Percentiles rank a stretch among this genome's conserved stretches.
Conservation (phyloP, 352 stramenopile genomes). For the Phytopythium boreale region DNA sequence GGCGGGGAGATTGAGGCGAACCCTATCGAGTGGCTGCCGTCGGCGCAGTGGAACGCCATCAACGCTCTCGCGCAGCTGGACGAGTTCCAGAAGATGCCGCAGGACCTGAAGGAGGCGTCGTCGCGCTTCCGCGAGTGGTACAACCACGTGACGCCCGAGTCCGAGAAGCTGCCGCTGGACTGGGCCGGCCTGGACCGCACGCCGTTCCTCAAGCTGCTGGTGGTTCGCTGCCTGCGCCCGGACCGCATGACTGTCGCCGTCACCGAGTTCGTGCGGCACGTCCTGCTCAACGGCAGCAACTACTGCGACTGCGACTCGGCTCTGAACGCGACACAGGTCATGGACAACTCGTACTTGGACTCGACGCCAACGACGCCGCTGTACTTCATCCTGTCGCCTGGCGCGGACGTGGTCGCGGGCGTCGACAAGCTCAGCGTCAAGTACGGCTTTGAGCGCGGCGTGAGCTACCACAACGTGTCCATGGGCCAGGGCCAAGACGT, state of each 20-base stretch:
- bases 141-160: slow-evolving; percentile 95
- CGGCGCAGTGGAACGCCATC: slow-evolving; percentile 89
- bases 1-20: slow-evolving; percentile 60
- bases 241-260: slow-evolving; percentile 95
- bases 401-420: slow-evolving; percentile 94
- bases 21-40: slow-evolving; percentile 91
- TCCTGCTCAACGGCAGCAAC: slow-evolving; percentile 90
- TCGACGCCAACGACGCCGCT: slow-evolving; percentile 94
- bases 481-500: slow-evolving; percentile 97
- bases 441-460: slow-evolving; percentile 94
- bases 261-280: slow-evolving; percentile 93
- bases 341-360: slow-evolving; percentile 94
- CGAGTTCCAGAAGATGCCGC: slow-evolving; percentile 96
- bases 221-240: slow-evolving; percentile 92
- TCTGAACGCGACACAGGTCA: slow-evolving; percentile 93
- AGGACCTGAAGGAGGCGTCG: slow-evolving; percentile 94
- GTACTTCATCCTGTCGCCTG: slow-evolving; percentile 96
- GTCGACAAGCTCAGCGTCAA: slow-evolving; percentile 94
- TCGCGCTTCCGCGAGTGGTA: slow-evolving; percentile 98
- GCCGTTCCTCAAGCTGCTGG: slow-evolving; percentile 96
- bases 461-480: slow-evolving; percentile 97
- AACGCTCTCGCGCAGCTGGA: slow-evolving; percentile 91
- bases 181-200: slow-evolving; percentile 94
- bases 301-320: slow-evolving; percentile 97
- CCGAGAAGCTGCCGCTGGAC: slow-evolving; percentile 96